A percentile compares a stretch with the other conserved stretches of the same genome.
These are phyloP conservation scores for Tetradesmus obliquus DNA, from an alignment of 139 green algal genomes.

Conservation along the genomic window DNA sequence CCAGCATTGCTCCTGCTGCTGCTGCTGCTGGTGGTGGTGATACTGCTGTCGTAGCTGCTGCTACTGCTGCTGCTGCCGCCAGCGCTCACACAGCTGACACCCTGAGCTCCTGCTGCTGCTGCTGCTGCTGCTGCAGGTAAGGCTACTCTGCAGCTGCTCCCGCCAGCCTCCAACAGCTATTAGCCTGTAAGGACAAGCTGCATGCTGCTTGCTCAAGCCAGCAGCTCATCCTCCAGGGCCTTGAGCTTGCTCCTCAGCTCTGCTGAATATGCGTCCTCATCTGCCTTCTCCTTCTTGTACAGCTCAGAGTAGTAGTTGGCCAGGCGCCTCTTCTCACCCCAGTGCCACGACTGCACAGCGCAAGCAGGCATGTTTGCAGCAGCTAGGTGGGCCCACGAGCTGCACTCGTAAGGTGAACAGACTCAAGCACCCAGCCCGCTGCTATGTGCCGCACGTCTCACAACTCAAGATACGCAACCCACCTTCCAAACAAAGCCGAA, in stretches of 20 bases:
- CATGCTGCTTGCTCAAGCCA: not conserved
- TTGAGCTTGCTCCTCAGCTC: conserved; percentile 39
- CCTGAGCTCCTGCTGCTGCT: not conserved
- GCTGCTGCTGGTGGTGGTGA: not conserved
- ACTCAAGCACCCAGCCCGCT: not conserved
- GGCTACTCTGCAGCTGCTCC: not conserved
- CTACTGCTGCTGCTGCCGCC: not conserved
- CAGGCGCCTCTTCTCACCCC: conserved; percentile 43
- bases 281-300: conserved; percentile 39
- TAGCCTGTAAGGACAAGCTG: not conserved
- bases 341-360: conserved; percentile 30
- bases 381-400: not conserved
- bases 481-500: conserved; percentile 42
- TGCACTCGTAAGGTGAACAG: not conserved
- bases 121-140: not conserved
- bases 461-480: not conserved
- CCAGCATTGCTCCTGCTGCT: not conserved
- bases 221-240: conserved; percentile 46
- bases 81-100: not conserved
- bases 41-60: not conserved
- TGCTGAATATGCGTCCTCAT: conserved; percentile 31
- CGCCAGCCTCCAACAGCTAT: not conserved
- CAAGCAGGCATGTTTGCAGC: not conserved
- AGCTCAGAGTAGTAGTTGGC: conserved; percentile 46
- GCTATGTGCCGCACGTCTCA: not conserved